Base-by-base conservation (phyloP, 257 asterid species). In the Prunella vulgaris region DNA sequence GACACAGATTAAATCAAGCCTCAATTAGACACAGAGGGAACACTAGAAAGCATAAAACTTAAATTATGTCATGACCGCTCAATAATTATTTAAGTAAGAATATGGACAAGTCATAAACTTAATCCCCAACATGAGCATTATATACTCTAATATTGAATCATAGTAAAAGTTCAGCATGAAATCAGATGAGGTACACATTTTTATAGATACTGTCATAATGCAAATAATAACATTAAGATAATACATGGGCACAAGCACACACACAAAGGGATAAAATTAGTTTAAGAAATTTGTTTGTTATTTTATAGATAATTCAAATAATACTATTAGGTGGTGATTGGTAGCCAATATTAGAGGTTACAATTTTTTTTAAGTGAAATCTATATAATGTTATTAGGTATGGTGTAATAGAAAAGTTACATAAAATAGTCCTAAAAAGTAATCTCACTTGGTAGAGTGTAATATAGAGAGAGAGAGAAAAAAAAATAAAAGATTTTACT, bases 1-100 rank as follows among this genome's bases (percentile, higher is more conserved):
- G 64, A 27, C 51, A 35, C 49, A 62, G 33, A 77, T 68, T 52
- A 60, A 64, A 52, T 46, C 59, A 18, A 52, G 60, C 56, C 27
- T 37, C 67, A 20, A 71, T 10, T 27, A 68, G 38, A 6, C 64
- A 13, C 44, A 24, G 42, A 5, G 24, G 51, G 32, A 10, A 27
- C 25, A 22, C 38, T 69, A 64, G 35, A 60, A 17, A 44, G 57
- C 56, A 38, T 35, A 54, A 52, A 46, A 53, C 8, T 20, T 28
- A 13, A 59, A 27, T 58, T 15, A 51, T 38, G 46, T 59, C 70
- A 17, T 42, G 18, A 66, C 63, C 49, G 58, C 69, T 46, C 44
- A 27, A 71, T 4, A 7, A 18, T 5, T 46, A 63, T 40, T 24
- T 33, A 64, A 25, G 38, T 49, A 6, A 61, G 20, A 69, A 9